Evolutionary conservation across 164 flowering plant species (phyloP).

Genomic region (Aristolochia contorta): DNA sequence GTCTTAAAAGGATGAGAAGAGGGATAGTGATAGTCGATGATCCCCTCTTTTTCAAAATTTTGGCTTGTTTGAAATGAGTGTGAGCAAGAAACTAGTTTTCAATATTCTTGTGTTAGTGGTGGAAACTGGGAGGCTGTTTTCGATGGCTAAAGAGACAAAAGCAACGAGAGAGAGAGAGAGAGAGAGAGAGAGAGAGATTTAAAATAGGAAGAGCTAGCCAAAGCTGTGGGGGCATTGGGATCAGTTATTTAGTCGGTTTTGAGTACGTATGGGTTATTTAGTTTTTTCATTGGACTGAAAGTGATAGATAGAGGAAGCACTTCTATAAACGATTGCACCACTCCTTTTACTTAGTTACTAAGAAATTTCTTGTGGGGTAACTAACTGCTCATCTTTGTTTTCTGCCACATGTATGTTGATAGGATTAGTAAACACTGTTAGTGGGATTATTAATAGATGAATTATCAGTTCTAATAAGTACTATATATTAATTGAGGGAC

Average conservation of each 20-base stretch:
- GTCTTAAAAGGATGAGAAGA: neutral
- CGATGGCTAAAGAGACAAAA: constrained; percentile 11
- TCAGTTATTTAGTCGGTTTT: constrained; percentile 16
- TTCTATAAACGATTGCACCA: constrained; percentile 7
- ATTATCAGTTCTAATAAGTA: no score
- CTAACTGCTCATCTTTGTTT: no score
- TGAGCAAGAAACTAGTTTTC: constrained; percentile 1
- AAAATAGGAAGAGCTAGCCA: constrained; percentile 4
- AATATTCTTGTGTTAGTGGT: constrained; percentile 1
- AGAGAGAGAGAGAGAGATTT: neutral
- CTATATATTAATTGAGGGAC: no score
- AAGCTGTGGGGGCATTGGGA: constrained; percentile 17
- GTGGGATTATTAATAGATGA: no score
- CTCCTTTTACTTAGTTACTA: constrained; percentile 13
- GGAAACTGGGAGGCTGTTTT: constrained; percentile 7
- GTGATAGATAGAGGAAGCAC: constrained; percentile 14
- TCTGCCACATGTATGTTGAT: no score
- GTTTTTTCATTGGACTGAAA: constrained; percentile 11
- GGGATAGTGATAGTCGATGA: constrained; percentile 12
- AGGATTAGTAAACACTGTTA: no score
- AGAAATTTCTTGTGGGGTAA: constrained; percentile 8
- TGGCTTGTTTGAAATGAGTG: neutral
- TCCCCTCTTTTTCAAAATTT: neutral
- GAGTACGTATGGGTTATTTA: constrained; percentile 1
- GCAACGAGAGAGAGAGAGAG: neutral